Conservation (phyloP, 2,329 filamentous ascomycete genomes). For the Phialemoniopsis sp. region DNA sequence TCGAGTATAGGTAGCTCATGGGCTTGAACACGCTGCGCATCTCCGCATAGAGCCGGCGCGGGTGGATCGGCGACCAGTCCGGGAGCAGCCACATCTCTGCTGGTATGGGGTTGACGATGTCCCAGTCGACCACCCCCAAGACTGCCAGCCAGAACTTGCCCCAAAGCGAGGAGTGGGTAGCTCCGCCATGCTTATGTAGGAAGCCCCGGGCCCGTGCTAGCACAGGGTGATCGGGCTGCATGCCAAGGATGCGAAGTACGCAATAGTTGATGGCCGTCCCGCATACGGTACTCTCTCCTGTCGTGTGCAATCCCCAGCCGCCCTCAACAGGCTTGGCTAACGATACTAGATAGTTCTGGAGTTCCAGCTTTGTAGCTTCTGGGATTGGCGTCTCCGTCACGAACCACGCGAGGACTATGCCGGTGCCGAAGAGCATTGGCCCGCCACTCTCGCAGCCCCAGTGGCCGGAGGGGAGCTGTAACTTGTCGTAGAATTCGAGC, state of each 20-base stretch:
- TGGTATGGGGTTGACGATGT: constrained; percentile 89
- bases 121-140: constrained; percentile 80
- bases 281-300: constrained; percentile 90
- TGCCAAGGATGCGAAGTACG: constrained; percentile 73
- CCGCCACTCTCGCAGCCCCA: constrained; percentile 98
- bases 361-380: constrained; percentile 75
- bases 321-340: constrained; percentile 82
- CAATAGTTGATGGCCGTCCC: constrained; percentile 89
- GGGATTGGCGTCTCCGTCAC: constrained; percentile 85
- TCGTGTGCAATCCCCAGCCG: constrained; percentile 96
- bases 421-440: constrained; percentile 90
- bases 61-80: constrained; percentile 91
- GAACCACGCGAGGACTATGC: constrained; percentile 81
- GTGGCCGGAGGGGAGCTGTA: constrained; percentile 84
- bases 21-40: constrained; percentile 95
- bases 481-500: constrained; percentile 80
- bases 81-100: constrained; percentile 92
- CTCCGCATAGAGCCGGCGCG: constrained; percentile 59
- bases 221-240: constrained; percentile 74
- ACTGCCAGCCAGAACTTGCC: constrained; percentile 90
- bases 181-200: constrained; percentile 82
- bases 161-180: constrained; percentile 84
- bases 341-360: constrained; percentile 87
- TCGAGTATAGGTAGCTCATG: constrained; percentile 88
- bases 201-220: constrained; percentile 82